Evolutionary conservation across 1,284 basidiomycete species (phyloP).

Genomic region (Leccinum subfulvum): DNA sequence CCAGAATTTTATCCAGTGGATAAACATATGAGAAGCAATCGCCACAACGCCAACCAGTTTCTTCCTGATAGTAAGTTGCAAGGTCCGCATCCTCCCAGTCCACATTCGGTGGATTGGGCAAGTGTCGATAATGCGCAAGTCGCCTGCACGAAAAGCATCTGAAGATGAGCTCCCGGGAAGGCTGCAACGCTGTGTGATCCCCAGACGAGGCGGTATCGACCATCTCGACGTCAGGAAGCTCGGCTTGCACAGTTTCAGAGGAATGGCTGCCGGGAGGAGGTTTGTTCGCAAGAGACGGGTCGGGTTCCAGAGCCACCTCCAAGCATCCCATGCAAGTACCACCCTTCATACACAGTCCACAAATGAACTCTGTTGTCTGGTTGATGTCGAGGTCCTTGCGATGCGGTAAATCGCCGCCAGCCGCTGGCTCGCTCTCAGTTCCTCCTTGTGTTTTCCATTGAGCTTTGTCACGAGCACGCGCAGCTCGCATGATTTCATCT

Average conservation of each 20-base stretch:
- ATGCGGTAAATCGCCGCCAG: constrained; percentile 27
- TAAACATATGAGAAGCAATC: constrained; percentile 78
- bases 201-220: constrained; percentile 25
- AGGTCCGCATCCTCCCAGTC: constrained; percentile 44
- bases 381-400: constrained; percentile 44
- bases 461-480: constrained; percentile 49
- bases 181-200: constrained; percentile 16
- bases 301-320: constrained; percentile 51
- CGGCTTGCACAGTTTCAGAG: constrained; percentile 12
- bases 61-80: constrained; percentile 63
- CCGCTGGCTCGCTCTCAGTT: constrained; percentile 11
- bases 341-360: constrained; percentile 72
- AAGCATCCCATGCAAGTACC: constrained; percentile 79
- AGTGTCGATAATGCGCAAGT: constrained; percentile 75
- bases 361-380: constrained; percentile 76
- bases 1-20: constrained; percentile 82
- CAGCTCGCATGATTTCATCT: constrained; percentile 70
- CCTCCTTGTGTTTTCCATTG: constrained; percentile 37
- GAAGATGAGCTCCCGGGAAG: constrained; percentile 58
- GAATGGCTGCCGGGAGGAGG: constrained; percentile 15
- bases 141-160: constrained; percentile 81
- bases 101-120: constrained; percentile 48
- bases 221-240: constrained; percentile 35
- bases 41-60: constrained; percentile 71
- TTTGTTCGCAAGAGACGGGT: constrained; percentile 31